Evolutionary conservation across 352 stramenopile genomes (phyloP), one percentile per base, ranked within the genome.

Genomic region (Blastocystis sp.): DNA sequence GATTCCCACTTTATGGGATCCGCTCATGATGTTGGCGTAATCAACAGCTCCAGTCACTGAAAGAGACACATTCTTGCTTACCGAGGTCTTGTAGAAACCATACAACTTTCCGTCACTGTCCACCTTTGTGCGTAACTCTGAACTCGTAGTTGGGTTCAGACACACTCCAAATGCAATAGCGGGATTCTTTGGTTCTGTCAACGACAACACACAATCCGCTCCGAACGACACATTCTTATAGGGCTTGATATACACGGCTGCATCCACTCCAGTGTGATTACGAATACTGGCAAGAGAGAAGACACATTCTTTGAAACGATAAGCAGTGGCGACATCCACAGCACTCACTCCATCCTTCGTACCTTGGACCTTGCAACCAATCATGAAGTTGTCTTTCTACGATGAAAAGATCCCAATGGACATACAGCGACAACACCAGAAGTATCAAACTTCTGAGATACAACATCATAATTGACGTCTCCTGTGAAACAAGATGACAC

Each of bases 181-280:
- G 0, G 71, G 71, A 4, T 83, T 66, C 71, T 65, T 63, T n/a
- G 24, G 1, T 21, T 74, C 63, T 1, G 16, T 59, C 21, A 83
- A 37, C 4, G 71, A 59, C 46, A 83, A 35, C 6, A 49, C 66
- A 56, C 71, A 83, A n/a, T 51, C 58, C 11, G 71, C 71, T 14
- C 71, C 71, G 19, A 83, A 37, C n/a, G 27, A 29, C 0, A 83
- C 71, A 56, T 83, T 83, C 71, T 83, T 83, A 56, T 37, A 59
- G 19, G 42, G 51, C 46, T 65, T 63, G 24, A 56, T 24, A 27
- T 66, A 83, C 19, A 83, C 21, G 9, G 71, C 71, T 4, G 51
- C 52, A 37, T 66, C 58, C 24, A 83, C 21, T 1, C 9, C 71
- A 12, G 29, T 67, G 46, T 46, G 37, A n/a, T 66, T 83, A 35